phyloP scores from a whole-genome alignment of 2,329 filamentous ascomycete species.

The Bisporella sp. region DNA sequence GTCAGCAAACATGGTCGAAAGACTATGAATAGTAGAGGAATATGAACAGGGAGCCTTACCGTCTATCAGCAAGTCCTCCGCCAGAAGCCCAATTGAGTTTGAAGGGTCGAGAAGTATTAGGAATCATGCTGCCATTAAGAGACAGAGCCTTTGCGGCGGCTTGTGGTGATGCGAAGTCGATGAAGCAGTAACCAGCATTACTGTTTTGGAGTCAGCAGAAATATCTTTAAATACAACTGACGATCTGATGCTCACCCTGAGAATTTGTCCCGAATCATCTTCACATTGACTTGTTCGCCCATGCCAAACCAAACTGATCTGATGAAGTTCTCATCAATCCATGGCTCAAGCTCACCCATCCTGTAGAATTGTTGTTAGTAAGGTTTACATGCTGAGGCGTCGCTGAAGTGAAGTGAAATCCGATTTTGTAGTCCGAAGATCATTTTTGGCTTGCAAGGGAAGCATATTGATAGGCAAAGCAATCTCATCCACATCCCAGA shows the following conservation, averaged over 20 bases:
- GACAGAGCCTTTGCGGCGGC: conserved; percentile 87
- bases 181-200: conserved; percentile 98
- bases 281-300: conserved; percentile 93
- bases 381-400: neutral
- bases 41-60: conserved; percentile 46
- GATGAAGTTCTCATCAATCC: conserved; percentile 99
- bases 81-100: conserved; percentile 99
- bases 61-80: conserved; percentile 88
- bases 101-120: conserved; percentile 91
- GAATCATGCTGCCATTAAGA: conserved; percentile 82
- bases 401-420: too few relatives aligned
- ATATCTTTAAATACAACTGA: neutral
- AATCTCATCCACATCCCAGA: neutral
- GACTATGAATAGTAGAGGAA: conserved; percentile 10
- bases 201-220: conserved; percentile 36
- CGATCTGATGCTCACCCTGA: conserved; percentile 63
- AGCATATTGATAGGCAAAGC: too few relatives aligned
- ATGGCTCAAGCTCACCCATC: conserved; percentile 99
- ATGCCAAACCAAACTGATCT: conserved; percentile 87
- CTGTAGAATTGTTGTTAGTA: conserved; percentile 37
- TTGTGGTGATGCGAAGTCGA: conserved; percentile 79
- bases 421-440: too few relatives aligned
- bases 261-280: conserved; percentile 99
- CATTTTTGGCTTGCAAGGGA: too few relatives aligned
- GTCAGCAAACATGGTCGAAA: conserved; percentile 8